Percentiles rank a stretch among this genome's conserved stretches.
Conservation (phyloP, 2,329 filamentous ascomycete species). For the Colletotrichum noveboracense region DNA sequence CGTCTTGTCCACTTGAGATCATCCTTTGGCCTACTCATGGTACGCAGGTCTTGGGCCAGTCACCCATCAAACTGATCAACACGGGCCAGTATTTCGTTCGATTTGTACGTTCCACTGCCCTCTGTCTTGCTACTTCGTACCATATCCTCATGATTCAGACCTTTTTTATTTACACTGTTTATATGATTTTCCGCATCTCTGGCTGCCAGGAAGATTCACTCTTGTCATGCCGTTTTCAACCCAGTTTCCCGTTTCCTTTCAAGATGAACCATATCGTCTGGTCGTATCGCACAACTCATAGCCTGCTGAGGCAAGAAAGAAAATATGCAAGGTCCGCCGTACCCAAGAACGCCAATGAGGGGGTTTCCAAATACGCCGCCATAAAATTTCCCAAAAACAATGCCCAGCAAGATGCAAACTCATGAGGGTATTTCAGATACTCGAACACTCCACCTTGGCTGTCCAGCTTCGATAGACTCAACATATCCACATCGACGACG, state of each 20-base stretch:
- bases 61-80: background rate
- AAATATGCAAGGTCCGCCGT: background rate
- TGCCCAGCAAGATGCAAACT: constrained; percentile 16
- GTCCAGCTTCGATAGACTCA: background rate
- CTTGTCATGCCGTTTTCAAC: background rate
- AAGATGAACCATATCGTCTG: background rate
- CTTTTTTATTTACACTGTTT: background rate
- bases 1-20: background rate
- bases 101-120: background rate
- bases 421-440: constrained; percentile 23
- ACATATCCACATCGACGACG: background rate
- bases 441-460: constrained; percentile 2
- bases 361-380: constrained; percentile 4
- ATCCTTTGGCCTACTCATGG: background rate
- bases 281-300: constrained; percentile 1
- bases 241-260: background rate
- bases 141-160: background rate
- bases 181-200: background rate
- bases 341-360: background rate
- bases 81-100: background rate
- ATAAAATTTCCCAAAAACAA: background rate
- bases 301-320: background rate
- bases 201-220: background rate
- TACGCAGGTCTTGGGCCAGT: background rate
- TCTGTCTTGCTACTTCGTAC: background rate